A percentile compares a stretch with the other conserved stretches of the same genome.
Evolutionary conservation across 2,329 filamentous ascomycete species (phyloP).

Genomic region (Thermothelomyces thermophilus): DNA sequence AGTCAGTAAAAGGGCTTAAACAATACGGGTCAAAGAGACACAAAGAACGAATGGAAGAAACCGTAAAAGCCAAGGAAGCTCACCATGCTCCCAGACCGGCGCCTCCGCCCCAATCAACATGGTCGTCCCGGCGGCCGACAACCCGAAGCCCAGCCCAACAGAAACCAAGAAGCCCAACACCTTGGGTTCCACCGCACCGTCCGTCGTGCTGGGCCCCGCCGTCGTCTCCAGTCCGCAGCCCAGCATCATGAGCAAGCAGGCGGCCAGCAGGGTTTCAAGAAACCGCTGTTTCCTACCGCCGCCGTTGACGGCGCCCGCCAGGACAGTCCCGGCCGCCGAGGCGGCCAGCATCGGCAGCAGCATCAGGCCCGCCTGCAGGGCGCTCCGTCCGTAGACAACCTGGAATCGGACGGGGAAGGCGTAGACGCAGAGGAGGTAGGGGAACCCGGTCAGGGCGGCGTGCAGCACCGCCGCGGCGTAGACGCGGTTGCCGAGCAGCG

Average conservation of each 20-base stretch:
- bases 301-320: conserved; percentile 38
- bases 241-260: conserved; percentile 38
- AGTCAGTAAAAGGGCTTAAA: too few species aligned
- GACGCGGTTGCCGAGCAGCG: conserved; percentile 41
- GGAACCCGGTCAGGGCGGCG: conserved; percentile 44
- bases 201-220: conserved; percentile 26
- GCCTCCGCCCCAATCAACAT: conserved; percentile 39
- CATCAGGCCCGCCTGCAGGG: conserved; percentile 44
- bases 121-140: conserved; percentile 42
- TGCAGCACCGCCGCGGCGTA: conserved; percentile 39
- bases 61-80: conserved; percentile 15
- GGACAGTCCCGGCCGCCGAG: conserved; percentile 39
- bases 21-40: too few species aligned
- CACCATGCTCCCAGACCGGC: conserved; percentile 41
- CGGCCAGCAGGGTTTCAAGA: conserved; percentile 38
- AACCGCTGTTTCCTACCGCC: conserved; percentile 33
- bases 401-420: conserved; percentile 45
- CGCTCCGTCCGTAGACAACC: conserved; percentile 41
- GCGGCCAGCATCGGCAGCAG: conserved; percentile 47
- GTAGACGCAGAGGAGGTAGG: conserved; percentile 44
- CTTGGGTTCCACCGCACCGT: conserved; percentile 35
- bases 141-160: conserved; percentile 47
- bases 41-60: too few species aligned
- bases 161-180: conserved; percentile 44
- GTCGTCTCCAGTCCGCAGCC: conserved; percentile 44